Conservation (phyloP, 306 rosid genomes). For the Cucurbita moschata region DNA sequence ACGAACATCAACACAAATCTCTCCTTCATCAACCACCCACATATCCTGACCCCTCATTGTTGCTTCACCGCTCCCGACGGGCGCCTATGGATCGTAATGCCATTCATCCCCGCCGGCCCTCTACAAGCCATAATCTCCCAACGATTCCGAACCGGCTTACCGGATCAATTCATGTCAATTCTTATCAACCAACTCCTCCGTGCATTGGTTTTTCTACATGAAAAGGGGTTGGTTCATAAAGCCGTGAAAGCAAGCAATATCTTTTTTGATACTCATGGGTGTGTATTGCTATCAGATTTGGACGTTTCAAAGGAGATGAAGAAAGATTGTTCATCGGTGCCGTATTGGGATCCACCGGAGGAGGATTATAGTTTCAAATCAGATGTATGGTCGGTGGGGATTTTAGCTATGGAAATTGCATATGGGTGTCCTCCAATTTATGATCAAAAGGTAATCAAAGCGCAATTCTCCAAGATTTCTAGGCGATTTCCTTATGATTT, state of each 20-base stretch:
- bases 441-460: constrained; percentile 28
- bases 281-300: constrained; percentile 28
- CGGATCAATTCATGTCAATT: constrained; percentile 21
- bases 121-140: neutral
- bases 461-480: constrained; percentile 29
- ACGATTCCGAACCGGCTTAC: neutral
- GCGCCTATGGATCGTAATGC: neutral
- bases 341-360: constrained; percentile 54
- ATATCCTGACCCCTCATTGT: neutral
- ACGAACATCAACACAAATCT: neutral
- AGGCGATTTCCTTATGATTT: constrained; percentile 25
- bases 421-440: constrained; percentile 54
- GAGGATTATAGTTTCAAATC: constrained; percentile 38
- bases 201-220: constrained; percentile 46
- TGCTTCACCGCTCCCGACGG: neutral
- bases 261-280: constrained; percentile 30
- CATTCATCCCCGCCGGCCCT: neutral
- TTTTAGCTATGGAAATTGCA: constrained; percentile 40
- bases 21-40: neutral
- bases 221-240: constrained; percentile 36
- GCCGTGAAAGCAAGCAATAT: constrained; percentile 48
- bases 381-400: constrained; percentile 53
- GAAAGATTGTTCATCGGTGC: constrained; percentile 24
- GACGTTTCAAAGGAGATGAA: constrained; percentile 26
- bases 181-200: constrained; percentile 27